Base-by-base conservation (phyloP, 2,329 filamentous ascomycete genomes). In the Clarireedia monteithiana region DNA sequence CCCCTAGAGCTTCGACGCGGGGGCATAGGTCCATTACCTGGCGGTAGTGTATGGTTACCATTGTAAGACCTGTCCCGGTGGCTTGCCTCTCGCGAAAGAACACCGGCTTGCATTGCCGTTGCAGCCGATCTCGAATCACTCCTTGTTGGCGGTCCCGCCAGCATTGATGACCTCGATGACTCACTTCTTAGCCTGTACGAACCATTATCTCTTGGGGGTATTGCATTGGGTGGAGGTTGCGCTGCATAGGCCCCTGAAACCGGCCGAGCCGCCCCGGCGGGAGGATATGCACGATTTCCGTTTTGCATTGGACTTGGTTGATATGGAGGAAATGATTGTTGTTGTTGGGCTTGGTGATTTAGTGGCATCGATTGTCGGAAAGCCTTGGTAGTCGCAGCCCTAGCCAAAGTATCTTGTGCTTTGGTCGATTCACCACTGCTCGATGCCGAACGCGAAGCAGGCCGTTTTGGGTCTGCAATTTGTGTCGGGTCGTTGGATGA, bases 1-100 rank as follows among this genome's bases (percentile, higher is more conserved):
- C 87, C 83, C 68, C 85, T 83, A 10, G 91, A 96, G 65, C 84
- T 87, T 68, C 86, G 82, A 64, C 91, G 82, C 44, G 88, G 86
- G 46, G 90, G 89, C 58, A 87, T 70, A 14, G 85, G 82, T 5
- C 81, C 82, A 67, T 80, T 84, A 14, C 75, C 78, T 30, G 73
- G 70, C 39, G 78, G 67, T 42, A 74, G 42, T 4, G 71, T 83
- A 51, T 77, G 77, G 58, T 77, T 75, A 59, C 81, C 77, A 54
- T 82, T 81, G 68, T 91, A 90, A 30, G 82, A 77, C 62, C 84
- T 79, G 59, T 89, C 85, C 66, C 80, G 80, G 66, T 88, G 81
- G 67, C 83, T 90, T 23, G 78, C 75, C 64, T 91, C 88, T 64
- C 88, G 78, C 36, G 82, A 78, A 2, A 85, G 83, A 48, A 85